Conservation (phyloP, 805 yeast genomes). For the Yarrowia divulgata region DNA sequence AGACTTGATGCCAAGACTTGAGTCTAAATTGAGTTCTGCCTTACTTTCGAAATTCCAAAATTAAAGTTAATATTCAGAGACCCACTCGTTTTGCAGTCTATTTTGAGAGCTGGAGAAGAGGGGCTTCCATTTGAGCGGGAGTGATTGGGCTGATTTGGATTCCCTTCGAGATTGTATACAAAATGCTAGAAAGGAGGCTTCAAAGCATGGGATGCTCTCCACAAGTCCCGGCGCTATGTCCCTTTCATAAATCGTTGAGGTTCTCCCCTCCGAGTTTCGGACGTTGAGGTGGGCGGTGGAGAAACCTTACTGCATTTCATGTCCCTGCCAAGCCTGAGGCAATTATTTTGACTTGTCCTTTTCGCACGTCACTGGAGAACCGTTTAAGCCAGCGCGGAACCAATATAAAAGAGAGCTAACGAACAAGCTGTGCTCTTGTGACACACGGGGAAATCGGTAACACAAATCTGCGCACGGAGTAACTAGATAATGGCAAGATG, state of each 20-base stretch:
- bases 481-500: too few relatives aligned
- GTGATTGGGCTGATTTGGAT: background rate
- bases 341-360: slow-evolving; percentile 16
- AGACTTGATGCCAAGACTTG: slow-evolving; percentile 37
- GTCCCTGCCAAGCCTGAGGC: slow-evolving; percentile 40
- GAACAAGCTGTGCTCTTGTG: slow-evolving; percentile 12
- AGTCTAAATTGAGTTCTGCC: slow-evolving; percentile 15
- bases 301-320: slow-evolving; percentile 11
- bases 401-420: slow-evolving; percentile 9
- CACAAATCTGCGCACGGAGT: too few relatives aligned
- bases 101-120: slow-evolving; percentile 13
- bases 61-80: slow-evolving; percentile 23
- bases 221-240: background rate
- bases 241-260: background rate
- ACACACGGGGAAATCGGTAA: background rate
- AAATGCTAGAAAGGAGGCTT: background rate
- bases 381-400: slow-evolving; percentile 11
- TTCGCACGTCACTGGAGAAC: slow-evolving; percentile 10
- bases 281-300: slow-evolving; percentile 38
- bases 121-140: background rate
- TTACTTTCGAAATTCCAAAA: background rate
- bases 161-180: background rate
- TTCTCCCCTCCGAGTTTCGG: background rate
- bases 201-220: background rate
- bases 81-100: slow-evolving; percentile 27